Percentiles rank a stretch among this genome's conserved stretches.
These are phyloP conservation scores for Pleoardoris graminearum DNA, from an alignment of 2,329 filamentous ascomycete species.

Conservation along the genomic window DNA sequence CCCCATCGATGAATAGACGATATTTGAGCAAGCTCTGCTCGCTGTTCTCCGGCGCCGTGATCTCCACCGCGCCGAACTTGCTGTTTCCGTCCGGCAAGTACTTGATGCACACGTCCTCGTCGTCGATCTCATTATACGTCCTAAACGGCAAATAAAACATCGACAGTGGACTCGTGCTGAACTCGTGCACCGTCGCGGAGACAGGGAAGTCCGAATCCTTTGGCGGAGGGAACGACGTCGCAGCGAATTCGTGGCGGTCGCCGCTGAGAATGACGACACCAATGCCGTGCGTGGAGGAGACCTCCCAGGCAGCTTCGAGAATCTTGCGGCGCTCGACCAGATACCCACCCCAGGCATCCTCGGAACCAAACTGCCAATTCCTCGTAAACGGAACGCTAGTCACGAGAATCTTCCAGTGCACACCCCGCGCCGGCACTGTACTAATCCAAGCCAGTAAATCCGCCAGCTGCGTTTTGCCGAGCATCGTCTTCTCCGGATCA, in stretches of 20 bases:
- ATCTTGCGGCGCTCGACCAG: slow-evolving; percentile 76
- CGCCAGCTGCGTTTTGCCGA: slow-evolving; percentile 75
- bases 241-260: slow-evolving; percentile 95
- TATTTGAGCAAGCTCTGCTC: slow-evolving; percentile 78
- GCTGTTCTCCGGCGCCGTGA: slow-evolving; percentile 66
- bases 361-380: slow-evolving; percentile 88
- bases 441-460: slow-evolving; percentile 79
- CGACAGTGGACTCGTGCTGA: slow-evolving; percentile 85
- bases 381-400: slow-evolving; percentile 94
- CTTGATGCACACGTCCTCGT: slow-evolving; percentile 82
- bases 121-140: slow-evolving; percentile 80
- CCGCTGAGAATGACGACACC: slow-evolving; percentile 85
- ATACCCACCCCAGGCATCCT: slow-evolving; percentile 95
- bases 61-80: slow-evolving; percentile 84
- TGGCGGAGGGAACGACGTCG: slow-evolving; percentile 72
- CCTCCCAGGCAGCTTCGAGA: slow-evolving; percentile 91
- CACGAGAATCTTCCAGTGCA: slow-evolving; percentile 92
- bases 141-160: slow-evolving; percentile 90
- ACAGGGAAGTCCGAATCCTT: slow-evolving; percentile 60
- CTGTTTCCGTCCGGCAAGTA: slow-evolving; percentile 84
- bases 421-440: slow-evolving; percentile 71
- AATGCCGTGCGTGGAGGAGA: slow-evolving; percentile 68
- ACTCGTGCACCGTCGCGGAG: slow-evolving; percentile 71
- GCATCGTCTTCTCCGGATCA: slow-evolving; percentile 77
- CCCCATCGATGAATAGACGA: slow-evolving; percentile 78